Percentiles rank a stretch among this genome's conserved stretches.
Conservation (phyloP, 2,329 filamentous ascomycete genomes). For the Aschersonia sp. region DNA sequence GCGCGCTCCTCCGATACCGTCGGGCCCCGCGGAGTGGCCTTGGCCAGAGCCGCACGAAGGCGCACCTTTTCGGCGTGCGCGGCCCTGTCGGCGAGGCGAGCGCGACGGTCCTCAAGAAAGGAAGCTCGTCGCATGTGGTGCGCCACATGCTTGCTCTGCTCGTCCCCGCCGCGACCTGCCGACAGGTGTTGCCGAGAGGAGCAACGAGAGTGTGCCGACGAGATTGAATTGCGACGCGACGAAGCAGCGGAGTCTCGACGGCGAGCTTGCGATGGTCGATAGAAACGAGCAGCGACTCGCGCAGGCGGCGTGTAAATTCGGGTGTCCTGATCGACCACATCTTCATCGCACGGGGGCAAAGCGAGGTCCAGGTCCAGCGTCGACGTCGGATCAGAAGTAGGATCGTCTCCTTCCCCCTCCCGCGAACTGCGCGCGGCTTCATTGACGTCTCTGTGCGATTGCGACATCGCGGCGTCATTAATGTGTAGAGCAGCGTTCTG, state of each 20-base stretch:
- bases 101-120: slow-evolving; percentile 69
- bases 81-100: slow-evolving; percentile 63
- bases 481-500: background rate
- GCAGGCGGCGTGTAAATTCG: slow-evolving; percentile 49
- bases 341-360: slow-evolving; percentile 23
- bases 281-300: slow-evolving; percentile 66
- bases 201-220: slow-evolving; percentile 57
- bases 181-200: slow-evolving; percentile 40
- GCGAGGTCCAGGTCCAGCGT: slow-evolving; percentile 18
- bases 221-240: slow-evolving; percentile 66
- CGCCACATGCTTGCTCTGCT: slow-evolving; percentile 63
- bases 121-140: slow-evolving; percentile 68
- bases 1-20: slow-evolving; percentile 62
- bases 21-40: slow-evolving; percentile 49
- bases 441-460: background rate
- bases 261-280: slow-evolving; percentile 49
- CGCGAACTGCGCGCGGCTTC: background rate
- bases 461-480: background rate
- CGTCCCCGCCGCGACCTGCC: slow-evolving; percentile 28
- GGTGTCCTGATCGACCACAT: slow-evolving; percentile 18
- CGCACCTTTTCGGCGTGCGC: slow-evolving; percentile 76
- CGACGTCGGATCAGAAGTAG: background rate
- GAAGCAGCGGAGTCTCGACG: slow-evolving; percentile 65
- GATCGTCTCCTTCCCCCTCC: background rate
- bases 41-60: slow-evolving; percentile 57